Evolutionary conservation across 2,329 filamentous ascomycete genomes (phyloP).

Genomic region (Fusarium paranaense): DNA sequence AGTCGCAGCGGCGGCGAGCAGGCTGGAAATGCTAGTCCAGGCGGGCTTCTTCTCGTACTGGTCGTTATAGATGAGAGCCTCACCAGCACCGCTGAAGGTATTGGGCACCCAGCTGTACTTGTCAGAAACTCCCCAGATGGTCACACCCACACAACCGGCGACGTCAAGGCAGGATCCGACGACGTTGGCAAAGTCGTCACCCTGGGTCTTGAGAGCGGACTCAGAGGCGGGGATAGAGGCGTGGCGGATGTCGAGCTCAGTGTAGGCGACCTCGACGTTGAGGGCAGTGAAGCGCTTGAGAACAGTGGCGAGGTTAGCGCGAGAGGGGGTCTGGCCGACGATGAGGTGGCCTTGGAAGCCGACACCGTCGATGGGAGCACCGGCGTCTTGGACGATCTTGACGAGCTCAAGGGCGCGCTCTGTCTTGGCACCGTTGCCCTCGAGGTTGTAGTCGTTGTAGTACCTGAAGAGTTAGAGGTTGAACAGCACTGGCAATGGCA

Average conservation of each 20-base stretch:
- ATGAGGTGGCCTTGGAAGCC: conserved; percentile 72
- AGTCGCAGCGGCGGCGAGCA: conserved; percentile 47
- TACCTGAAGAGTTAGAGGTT: conserved; percentile 41
- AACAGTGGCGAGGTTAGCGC: conserved; percentile 56
- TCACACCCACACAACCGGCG: conserved; percentile 56
- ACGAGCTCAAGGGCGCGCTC: conserved; percentile 59
- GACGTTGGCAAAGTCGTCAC: conserved; percentile 57
- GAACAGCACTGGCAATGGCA: rapidly evolving
- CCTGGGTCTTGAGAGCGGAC: conserved; percentile 58
- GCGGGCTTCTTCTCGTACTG: conserved; percentile 55
- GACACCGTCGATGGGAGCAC: conserved; percentile 71
- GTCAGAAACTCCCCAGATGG: conserved; percentile 58
- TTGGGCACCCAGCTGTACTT: conserved; percentile 53
- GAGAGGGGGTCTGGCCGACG: conserved; percentile 62
- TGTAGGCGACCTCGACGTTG: conserved; percentile 69
- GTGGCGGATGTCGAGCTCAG: conserved; percentile 71
- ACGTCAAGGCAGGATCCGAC: conserved; percentile 54
- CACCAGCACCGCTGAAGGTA: conserved; percentile 54
- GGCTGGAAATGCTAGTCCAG: conserved; percentile 52
- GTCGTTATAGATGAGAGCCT: conserved; percentile 54
- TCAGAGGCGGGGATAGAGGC: conserved; percentile 57
- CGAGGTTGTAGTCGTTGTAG: conserved; percentile 71
- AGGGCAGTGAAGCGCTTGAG: conserved; percentile 64
- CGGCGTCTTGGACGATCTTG: conserved; percentile 57
- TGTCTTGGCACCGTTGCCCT: conserved; percentile 61